These are phyloP conservation scores for Cercospora sp. DNA, from an alignment of 2,329 filamentous ascomycete species.

Conservation along the genomic window DNA sequence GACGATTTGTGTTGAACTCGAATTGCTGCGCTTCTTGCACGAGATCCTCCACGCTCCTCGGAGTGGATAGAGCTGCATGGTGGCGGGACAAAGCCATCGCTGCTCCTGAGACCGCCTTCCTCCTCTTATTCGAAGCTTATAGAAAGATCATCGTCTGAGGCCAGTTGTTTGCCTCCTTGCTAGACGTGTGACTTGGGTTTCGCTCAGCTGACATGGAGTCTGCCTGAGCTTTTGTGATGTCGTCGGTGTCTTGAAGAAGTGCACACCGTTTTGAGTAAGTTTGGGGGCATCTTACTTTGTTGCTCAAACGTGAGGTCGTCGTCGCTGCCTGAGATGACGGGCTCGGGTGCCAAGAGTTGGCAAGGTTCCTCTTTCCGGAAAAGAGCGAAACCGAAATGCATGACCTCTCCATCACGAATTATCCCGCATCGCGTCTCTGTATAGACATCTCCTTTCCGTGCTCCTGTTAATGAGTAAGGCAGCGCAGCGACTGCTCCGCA, in stretches of 20 bases:
- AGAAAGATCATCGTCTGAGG: background rate
- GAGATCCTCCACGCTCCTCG: conserved; percentile 69
- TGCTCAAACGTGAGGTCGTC: conserved; percentile 1
- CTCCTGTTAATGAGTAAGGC: conserved; percentile 2
- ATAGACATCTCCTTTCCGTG: background rate
- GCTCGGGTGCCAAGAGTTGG: conserved; percentile 5
- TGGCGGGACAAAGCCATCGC: conserved; percentile 36
- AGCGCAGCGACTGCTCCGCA: conserved; percentile 4
- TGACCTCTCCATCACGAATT: background rate
- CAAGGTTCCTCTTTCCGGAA: background rate
- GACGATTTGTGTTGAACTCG: conserved; percentile 74
- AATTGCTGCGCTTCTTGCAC: conserved; percentile 74
- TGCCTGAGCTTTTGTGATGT: background rate
- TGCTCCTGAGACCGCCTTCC: background rate
- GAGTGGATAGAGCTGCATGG: conserved; percentile 29
- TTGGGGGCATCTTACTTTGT: background rate
- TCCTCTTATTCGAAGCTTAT: background rate
- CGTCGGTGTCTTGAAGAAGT: background rate
- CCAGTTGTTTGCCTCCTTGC: background rate
- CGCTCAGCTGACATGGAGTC: background rate
- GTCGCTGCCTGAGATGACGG: conserved; percentile 9
- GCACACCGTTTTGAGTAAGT: background rate
- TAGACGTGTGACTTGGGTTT: background rate
- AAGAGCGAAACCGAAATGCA: conserved; percentile 2
- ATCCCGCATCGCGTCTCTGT: background rate